Evolutionary conservation across 768 basidiomycete species (phyloP).

Genomic region (Tephrocybe sp.): DNA sequence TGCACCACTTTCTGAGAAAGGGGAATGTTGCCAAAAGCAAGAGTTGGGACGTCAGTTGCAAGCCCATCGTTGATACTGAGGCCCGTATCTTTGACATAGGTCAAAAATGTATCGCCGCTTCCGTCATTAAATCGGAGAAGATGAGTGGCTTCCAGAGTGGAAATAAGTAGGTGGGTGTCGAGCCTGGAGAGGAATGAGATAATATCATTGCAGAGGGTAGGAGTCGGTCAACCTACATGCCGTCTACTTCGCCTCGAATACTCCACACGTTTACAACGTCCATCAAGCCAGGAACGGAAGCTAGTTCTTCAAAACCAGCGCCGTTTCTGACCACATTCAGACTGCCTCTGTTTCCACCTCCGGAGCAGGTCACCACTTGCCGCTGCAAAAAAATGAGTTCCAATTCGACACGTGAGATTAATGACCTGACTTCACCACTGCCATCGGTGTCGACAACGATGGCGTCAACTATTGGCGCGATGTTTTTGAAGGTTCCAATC

Average conservation of each 20-base stretch:
- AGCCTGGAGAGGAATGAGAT: slow-evolving; percentile 17
- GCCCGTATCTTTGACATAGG: slow-evolving; percentile 31
- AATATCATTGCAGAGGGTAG: background rate
- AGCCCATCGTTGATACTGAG: slow-evolving; percentile 37
- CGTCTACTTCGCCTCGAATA: slow-evolving; percentile 45
- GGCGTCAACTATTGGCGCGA: slow-evolving; percentile 84
- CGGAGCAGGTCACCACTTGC: slow-evolving; percentile 87
- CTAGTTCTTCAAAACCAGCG: slow-evolving; percentile 72
- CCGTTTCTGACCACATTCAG: slow-evolving; percentile 79
- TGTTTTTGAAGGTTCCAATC: slow-evolving; percentile 67
- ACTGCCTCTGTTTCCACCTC: slow-evolving; percentile 73
- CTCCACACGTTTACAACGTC: slow-evolving; percentile 66
- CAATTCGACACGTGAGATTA: background rate
- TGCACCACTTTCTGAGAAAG: slow-evolving; percentile 67
- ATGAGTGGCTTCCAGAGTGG: slow-evolving; percentile 55
- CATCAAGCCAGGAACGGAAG: slow-evolving; percentile 54
- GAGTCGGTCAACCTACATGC: slow-evolving; percentile 40
- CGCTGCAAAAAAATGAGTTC: slow-evolving; percentile 36
- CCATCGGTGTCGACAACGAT: slow-evolving; percentile 71
- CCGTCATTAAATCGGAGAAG: slow-evolving; percentile 48
- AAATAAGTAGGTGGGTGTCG: slow-evolving; percentile 57
- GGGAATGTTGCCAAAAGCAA: slow-evolving; percentile 61
- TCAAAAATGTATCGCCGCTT: slow-evolving; percentile 42
- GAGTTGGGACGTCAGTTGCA: slow-evolving; percentile 48
- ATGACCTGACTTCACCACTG: slow-evolving; percentile 58